These are phyloP conservation scores for Sphaerulina vaccinii DNA, from an alignment of 2,329 filamentous ascomycete genomes.

Conservation along the genomic window DNA sequence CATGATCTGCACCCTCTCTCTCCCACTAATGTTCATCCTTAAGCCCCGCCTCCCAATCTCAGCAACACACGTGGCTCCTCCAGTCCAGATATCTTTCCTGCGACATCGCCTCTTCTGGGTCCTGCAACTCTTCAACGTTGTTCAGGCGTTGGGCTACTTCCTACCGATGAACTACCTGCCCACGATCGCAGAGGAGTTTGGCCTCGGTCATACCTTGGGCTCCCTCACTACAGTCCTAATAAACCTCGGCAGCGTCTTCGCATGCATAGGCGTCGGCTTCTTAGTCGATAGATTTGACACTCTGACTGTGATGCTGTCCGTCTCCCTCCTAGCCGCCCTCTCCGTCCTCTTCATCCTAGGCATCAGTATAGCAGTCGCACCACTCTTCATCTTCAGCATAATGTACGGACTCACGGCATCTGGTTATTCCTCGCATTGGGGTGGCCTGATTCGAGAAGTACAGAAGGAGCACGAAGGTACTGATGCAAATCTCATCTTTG, in stretches of 20 bases:
- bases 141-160: constrained; percentile 47
- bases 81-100: constrained; percentile 40
- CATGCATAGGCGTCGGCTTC: constrained; percentile 40
- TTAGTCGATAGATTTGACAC: constrained; percentile 44
- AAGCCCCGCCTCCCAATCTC: constrained; percentile 31
- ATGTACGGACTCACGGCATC: constrained; percentile 46
- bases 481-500: constrained; percentile 51
- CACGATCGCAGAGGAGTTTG: constrained; percentile 40
- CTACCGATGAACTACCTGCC: constrained; percentile 46
- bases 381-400: constrained; percentile 45
- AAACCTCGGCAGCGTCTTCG: constrained; percentile 42
- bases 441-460: constrained; percentile 28
- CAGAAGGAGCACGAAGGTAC: constrained; percentile 22
- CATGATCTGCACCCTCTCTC: constrained; percentile 17
- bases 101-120: constrained; percentile 41
- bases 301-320: constrained; percentile 40
- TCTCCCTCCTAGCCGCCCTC: constrained; percentile 38
- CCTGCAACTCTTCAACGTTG: constrained; percentile 44
- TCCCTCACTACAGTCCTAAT: constrained; percentile 42
- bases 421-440: constrained; percentile 40
- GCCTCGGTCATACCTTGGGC: constrained; percentile 37
- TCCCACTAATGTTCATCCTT: constrained; percentile 24
- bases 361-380: constrained; percentile 43
- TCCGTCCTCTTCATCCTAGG: constrained; percentile 48
- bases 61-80: constrained; percentile 30